A percentile compares a stretch with the other conserved stretches of the same genome.
phyloP scores from a whole-genome alignment of 2,329 filamentous ascomycete genomes.

The Chaetomiaceae sp. region DNA sequence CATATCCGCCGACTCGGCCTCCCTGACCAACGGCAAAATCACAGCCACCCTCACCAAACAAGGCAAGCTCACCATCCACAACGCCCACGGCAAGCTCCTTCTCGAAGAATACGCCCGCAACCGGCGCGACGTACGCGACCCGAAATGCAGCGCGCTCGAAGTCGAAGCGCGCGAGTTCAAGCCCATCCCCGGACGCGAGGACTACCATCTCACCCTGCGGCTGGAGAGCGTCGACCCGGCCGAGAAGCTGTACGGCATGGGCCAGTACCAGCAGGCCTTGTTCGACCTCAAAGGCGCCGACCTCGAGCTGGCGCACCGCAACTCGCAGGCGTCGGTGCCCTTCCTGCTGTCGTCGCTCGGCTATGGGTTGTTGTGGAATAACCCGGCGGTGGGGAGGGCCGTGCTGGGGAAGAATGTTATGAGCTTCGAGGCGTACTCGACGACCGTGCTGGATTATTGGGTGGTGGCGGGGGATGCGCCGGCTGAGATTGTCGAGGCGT shows the following conservation, averaged over 20 bases:
- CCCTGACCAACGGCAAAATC: slow-evolving; percentile 2
- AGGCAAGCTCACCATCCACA: slow-evolving; percentile 1
- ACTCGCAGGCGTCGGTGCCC: slow-evolving; percentile 8
- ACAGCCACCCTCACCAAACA: not conserved
- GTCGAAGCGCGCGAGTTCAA: slow-evolving; percentile 7
- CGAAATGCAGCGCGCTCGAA: slow-evolving; percentile 9
- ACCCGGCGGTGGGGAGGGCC: not conserved
- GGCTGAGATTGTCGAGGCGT: slow-evolving; percentile 1
- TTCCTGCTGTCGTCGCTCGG: slow-evolving; percentile 8
- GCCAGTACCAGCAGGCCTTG: slow-evolving; percentile 10
- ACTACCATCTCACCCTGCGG: slow-evolving; percentile 2
- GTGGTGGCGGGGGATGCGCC: slow-evolving; percentile 4
- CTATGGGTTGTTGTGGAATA: slow-evolving; percentile 9
- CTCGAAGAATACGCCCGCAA: slow-evolving; percentile 8
- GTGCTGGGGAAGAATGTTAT: slow-evolving; percentile 9
- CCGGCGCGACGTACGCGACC: slow-evolving; percentile 6
- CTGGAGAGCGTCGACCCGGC: slow-evolving; percentile 1
- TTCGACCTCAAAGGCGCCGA: slow-evolving; percentile 10
- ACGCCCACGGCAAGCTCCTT: not conserved
- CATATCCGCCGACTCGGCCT: not conserved
- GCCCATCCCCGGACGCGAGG: not conserved
- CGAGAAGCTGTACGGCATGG: slow-evolving; percentile 8
- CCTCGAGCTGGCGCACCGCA: slow-evolving; percentile 7
- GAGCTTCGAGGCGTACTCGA: slow-evolving; percentile 9
- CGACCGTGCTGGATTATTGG: slow-evolving; percentile 4